Evolutionary conservation across 768 basidiomycete genomes (phyloP).

Genomic region (Amanita molliuscula): DNA sequence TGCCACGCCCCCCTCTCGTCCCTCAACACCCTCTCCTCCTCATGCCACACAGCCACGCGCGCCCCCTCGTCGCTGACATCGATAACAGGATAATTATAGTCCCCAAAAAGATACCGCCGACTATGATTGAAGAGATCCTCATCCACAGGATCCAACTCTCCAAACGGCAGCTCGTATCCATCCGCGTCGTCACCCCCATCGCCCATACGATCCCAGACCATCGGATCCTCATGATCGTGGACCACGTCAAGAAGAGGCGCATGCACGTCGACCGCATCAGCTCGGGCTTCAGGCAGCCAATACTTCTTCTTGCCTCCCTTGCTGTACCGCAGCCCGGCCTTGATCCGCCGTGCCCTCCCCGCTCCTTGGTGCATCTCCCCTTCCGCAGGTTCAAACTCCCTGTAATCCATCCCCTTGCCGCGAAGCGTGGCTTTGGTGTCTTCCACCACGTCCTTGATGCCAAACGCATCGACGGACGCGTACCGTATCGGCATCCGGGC

Average conservation of each 20-base stretch:
- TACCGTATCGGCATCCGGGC: conserved; percentile 86
- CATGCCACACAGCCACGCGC: conserved; percentile 58
- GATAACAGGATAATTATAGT: conserved; percentile 84
- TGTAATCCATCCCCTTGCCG: conserved; percentile 91
- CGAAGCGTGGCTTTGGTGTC: conserved; percentile 75
- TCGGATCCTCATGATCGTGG: conserved; percentile 36
- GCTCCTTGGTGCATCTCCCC: conserved; percentile 86
- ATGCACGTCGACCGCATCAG: conserved; percentile 38
- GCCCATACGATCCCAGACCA: conserved; percentile 21
- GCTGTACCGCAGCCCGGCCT: conserved; percentile 86
- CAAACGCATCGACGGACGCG: conserved; percentile 84
- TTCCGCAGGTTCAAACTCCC: conserved; percentile 93
- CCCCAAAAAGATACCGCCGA: conserved; percentile 75
- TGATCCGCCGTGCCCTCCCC: conserved; percentile 77
- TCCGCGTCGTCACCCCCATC: conserved; percentile 17
- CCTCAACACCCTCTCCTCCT: conserved; percentile 76
- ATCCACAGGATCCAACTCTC: conserved; percentile 55
- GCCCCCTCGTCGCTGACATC: conserved; percentile 79
- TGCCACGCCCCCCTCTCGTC: conserved; percentile 70
- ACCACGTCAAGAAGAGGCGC: conserved; percentile 70
- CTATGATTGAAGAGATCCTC: conserved; percentile 73
- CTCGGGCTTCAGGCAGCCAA: conserved; percentile 74
- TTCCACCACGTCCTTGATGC: conserved; percentile 75
- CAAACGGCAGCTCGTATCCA: conserved; percentile 58
- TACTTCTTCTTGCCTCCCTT: conserved; percentile 91